These are phyloP conservation scores for Monosporascus sp. DNA, from an alignment of 2,329 filamentous ascomycete genomes.

Conservation along the genomic window DNA sequence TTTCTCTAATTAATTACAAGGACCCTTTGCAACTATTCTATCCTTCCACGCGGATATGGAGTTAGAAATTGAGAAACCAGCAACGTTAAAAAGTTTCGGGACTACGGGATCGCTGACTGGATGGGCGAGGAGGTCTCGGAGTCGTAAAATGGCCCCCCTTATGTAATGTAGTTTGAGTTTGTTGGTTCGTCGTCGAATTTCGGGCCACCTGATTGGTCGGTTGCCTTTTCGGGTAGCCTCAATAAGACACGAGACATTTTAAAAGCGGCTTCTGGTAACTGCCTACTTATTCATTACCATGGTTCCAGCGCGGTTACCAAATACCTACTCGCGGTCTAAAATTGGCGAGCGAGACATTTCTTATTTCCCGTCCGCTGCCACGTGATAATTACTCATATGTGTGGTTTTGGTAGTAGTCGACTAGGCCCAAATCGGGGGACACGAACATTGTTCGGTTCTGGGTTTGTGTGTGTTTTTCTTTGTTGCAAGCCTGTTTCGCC, in stretches of 20 bases:
- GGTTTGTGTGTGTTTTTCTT: neutral
- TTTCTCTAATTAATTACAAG: conserved; percentile 18
- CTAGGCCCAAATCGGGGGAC: too few species aligned
- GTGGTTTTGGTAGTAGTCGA: too few species aligned
- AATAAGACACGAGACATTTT: too few species aligned
- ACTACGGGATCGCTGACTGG: conserved; percentile 10
- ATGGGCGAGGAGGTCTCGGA: neutral
- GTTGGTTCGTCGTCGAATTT: neutral
- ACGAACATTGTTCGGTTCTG: neutral
- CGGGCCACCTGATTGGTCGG: neutral
- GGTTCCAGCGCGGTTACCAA: too few species aligned
- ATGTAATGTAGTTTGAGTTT: neutral
- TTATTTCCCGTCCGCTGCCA: too few species aligned
- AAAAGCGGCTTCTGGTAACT: too few species aligned
- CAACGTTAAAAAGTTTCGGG: neutral
- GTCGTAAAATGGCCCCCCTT: neutral
- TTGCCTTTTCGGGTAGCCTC: neutral
- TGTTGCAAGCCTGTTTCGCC: neutral
- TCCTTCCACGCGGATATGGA: too few species aligned
- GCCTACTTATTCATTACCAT: too few species aligned
- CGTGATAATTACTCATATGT: too few species aligned
- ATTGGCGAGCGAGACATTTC: too few species aligned
- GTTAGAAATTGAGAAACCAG: too few species aligned
- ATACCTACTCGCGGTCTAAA: too few species aligned
- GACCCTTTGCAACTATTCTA: neutral